Conservation (phyloP, 2,329 filamentous ascomycete species). For the Capronia americana region DNA sequence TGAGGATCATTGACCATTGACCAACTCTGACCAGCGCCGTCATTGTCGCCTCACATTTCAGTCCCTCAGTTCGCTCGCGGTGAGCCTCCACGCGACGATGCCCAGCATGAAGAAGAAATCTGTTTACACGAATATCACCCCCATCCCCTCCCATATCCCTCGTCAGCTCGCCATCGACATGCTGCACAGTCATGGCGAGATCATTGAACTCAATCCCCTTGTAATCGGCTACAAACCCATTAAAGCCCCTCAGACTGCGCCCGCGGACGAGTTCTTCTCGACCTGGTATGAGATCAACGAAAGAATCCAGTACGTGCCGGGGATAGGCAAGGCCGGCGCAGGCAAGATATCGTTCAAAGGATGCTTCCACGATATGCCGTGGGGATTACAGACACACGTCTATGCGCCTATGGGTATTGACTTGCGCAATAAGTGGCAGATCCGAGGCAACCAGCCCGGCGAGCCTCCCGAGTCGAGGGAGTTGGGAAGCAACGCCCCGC, state of each 20-base stretch:
- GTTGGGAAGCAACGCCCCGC: constrained; percentile 69
- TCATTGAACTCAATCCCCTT: constrained; percentile 88
- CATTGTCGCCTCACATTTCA: neutral
- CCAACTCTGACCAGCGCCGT: neutral
- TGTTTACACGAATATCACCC: constrained; percentile 63
- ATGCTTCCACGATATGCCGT: constrained; percentile 76
- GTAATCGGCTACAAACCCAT: constrained; percentile 74
- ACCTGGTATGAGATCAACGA: constrained; percentile 82
- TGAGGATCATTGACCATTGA: neutral
- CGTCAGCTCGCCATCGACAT: constrained; percentile 74
- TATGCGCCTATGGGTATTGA: constrained; percentile 83
- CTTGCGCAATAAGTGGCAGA: constrained; percentile 78
- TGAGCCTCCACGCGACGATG: neutral
- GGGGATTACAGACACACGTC: constrained; percentile 80
- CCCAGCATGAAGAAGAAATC: constrained; percentile 35
- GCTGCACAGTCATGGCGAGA: constrained; percentile 77
- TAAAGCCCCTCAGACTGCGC: constrained; percentile 69
- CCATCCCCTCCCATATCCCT: constrained; percentile 71
- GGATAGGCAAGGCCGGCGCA: constrained; percentile 44
- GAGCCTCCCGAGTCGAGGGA: constrained; percentile 71
- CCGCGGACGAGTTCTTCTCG: constrained; percentile 73
- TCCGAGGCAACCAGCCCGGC: constrained; percentile 74
- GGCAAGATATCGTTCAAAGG: constrained; percentile 78
- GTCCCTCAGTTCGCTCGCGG: neutral
- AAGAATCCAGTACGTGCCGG: constrained; percentile 76